Conservation (phyloP, 2,329 filamentous ascomycete species). For the Hymenotorrendiella dingleyae region DNA sequence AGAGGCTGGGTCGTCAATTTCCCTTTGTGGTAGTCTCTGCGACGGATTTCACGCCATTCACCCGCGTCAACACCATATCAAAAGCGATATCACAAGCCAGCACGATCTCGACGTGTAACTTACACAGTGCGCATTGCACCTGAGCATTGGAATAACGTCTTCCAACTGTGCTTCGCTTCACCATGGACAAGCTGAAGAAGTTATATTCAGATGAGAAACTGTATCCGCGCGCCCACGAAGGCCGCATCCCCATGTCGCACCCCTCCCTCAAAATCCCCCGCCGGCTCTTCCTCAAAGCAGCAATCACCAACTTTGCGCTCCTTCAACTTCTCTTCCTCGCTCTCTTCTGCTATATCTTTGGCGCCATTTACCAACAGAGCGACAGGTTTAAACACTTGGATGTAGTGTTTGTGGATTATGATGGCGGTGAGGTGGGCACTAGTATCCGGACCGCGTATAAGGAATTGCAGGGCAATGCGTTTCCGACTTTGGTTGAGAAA, state of each 20-base stretch:
- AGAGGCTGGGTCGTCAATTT: too few species aligned
- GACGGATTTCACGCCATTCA: too few species aligned
- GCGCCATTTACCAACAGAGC: constrained; percentile 26
- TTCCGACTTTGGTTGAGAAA: constrained; percentile 31
- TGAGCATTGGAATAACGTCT: too few species aligned
- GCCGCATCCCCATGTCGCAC: background rate
- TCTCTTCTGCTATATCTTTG: constrained; percentile 31
- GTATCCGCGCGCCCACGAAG: constrained; percentile 1
- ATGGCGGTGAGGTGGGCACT: constrained; percentile 41
- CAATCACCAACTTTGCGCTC: constrained; percentile 15
- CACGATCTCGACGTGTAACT: too few species aligned
- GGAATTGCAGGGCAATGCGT: constrained; percentile 27
- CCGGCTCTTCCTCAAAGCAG: constrained; percentile 14
- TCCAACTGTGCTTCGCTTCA: too few species aligned
- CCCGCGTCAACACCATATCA: too few species aligned
- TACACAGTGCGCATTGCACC: too few species aligned
- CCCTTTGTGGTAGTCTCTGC: too few species aligned
- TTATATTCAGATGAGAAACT: too few species aligned
- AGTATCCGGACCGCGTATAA: constrained; percentile 32
- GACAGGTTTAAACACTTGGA: constrained; percentile 37
- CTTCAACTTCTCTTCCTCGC: constrained; percentile 22
- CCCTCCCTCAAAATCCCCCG: constrained; percentile 2
- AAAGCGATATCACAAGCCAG: too few species aligned
- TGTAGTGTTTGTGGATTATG: constrained; percentile 59
- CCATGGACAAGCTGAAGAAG: background rate